A percentile compares a stretch with the other conserved stretches of the same genome.
These are phyloP conservation scores for Xylaria sp. DNA, from an alignment of 2,329 filamentous ascomycete species.

Conservation along the genomic window DNA sequence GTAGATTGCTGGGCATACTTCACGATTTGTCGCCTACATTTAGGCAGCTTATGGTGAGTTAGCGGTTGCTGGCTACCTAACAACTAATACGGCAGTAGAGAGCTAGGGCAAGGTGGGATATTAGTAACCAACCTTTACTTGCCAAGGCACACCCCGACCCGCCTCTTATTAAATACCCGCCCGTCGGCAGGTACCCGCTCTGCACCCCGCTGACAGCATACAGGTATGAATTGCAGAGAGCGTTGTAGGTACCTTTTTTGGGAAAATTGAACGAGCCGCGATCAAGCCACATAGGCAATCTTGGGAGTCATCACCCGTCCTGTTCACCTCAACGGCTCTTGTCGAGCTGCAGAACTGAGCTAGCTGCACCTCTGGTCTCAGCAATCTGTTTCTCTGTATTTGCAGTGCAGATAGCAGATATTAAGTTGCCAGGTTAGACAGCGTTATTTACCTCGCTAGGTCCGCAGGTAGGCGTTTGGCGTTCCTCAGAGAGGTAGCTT, in stretches of 20 bases:
- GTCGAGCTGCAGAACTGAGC: slow-evolving; percentile 4
- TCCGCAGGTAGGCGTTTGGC: background rate
- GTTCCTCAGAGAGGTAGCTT: slow-evolving; percentile 3
- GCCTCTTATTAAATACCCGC: slow-evolving; percentile 28
- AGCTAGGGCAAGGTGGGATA: background rate
- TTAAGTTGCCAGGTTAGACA: slow-evolving; percentile 4
- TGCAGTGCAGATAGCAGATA: slow-evolving; percentile 16
- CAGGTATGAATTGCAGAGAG: background rate
- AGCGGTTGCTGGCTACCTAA: background rate
- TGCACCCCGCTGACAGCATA: slow-evolving; percentile 29
- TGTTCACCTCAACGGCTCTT: slow-evolving; percentile 17
- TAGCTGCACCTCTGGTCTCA: background rate
- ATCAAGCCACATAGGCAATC: slow-evolving; percentile 39
- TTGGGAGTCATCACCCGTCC: slow-evolving; percentile 21
- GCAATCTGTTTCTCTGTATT: slow-evolving; percentile 21
- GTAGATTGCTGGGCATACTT: background rate
- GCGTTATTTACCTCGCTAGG: background rate
- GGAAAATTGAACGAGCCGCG: slow-evolving; percentile 31
- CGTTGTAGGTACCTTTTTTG: slow-evolving; percentile 5
- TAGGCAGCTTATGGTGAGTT: no score
- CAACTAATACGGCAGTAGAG: background rate
- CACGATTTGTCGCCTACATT: no score
- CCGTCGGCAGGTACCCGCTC: slow-evolving; percentile 39
- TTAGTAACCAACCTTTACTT: background rate
- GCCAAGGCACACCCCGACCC: slow-evolving; percentile 7